phyloP scores from a whole-genome alignment of 371 early-diverging fungal genomes.

The Mortierella sp. region DNA sequence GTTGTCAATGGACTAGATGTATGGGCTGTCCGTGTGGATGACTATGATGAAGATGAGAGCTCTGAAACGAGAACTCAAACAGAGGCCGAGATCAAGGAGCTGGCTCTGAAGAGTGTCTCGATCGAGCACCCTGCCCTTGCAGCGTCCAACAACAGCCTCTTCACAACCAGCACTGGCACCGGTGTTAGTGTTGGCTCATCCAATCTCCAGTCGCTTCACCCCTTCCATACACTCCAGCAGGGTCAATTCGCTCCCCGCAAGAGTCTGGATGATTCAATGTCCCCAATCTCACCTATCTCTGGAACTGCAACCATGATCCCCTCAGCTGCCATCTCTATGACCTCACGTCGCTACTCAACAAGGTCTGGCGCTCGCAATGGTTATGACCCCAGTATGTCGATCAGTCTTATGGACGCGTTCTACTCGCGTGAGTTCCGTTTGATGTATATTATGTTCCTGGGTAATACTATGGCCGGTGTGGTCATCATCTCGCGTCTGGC shows the following conservation, averaged over 20 bases:
- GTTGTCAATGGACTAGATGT: constrained; percentile 67
- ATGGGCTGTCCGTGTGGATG: constrained; percentile 60
- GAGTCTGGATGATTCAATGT: constrained; percentile 33
- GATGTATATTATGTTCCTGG: constrained; percentile 66
- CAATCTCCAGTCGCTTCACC: constrained; percentile 22
- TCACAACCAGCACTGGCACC: constrained; percentile 13
- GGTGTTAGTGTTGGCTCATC: background rate
- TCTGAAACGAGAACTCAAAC: constrained; percentile 14
- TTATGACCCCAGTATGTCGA: constrained; percentile 61
- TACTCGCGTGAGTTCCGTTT: constrained; percentile 65
- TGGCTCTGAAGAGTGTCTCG: constrained; percentile 14
- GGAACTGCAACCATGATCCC: constrained; percentile 37
- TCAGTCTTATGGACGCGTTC: constrained; percentile 68
- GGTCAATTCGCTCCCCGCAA: constrained; percentile 18
- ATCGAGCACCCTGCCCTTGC: constrained; percentile 14
- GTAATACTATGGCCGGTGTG: constrained; percentile 69
- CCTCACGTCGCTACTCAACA: constrained; percentile 35
- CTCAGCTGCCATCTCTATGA: constrained; percentile 25
- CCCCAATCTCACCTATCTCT: constrained; percentile 37
- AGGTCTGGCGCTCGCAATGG: constrained; percentile 19
- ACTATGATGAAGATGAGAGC: constrained; percentile 34
- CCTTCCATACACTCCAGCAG: constrained; percentile 29
- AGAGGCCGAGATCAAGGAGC: constrained; percentile 20
- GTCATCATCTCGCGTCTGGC: constrained; percentile 69
- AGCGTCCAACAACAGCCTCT: constrained; percentile 8